Conservation (phyloP, 257 asterid genomes). For the Solanum boliviense region DNA sequence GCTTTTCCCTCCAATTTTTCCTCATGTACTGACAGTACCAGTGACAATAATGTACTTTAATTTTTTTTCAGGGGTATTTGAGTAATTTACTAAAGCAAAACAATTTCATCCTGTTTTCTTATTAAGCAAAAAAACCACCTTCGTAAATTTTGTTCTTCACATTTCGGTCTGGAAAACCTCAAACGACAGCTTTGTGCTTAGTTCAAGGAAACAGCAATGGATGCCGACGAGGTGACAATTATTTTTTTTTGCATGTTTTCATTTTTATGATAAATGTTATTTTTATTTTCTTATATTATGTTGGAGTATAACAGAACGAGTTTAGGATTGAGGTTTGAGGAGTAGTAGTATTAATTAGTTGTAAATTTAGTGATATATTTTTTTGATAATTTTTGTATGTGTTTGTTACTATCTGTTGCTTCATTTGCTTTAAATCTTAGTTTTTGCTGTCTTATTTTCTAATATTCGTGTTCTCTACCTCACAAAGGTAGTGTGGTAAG, state of each 20-base stretch:
- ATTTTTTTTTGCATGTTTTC: neutral
- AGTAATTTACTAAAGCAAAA: neutral
- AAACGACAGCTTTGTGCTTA: neutral
- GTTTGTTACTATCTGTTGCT: neutral
- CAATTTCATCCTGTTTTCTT: neutral
- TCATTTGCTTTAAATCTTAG: neutral
- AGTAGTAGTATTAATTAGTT: neutral
- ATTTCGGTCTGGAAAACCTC: neutral
- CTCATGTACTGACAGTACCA: neutral
- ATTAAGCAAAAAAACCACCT: neutral
- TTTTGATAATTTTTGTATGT: neutral
- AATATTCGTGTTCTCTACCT: neutral
- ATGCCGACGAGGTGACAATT: neutral
- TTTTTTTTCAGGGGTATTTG: neutral
- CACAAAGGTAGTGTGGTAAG: neutral
- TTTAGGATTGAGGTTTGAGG: neutral
- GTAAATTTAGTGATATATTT: neutral
- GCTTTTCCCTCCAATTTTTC: neutral
- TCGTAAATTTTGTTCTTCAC: neutral
- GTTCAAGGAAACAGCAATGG: neutral
- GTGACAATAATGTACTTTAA: neutral
- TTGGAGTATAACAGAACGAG: neutral
- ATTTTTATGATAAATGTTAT: neutral
- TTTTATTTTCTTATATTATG: neutral
- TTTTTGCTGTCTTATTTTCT: neutral